Percentiles rank a stretch among this genome's conserved stretches.
Evolutionary conservation across 2,329 filamentous ascomycete genomes (phyloP).

Genomic region (Cladobotryum protrusum): DNA sequence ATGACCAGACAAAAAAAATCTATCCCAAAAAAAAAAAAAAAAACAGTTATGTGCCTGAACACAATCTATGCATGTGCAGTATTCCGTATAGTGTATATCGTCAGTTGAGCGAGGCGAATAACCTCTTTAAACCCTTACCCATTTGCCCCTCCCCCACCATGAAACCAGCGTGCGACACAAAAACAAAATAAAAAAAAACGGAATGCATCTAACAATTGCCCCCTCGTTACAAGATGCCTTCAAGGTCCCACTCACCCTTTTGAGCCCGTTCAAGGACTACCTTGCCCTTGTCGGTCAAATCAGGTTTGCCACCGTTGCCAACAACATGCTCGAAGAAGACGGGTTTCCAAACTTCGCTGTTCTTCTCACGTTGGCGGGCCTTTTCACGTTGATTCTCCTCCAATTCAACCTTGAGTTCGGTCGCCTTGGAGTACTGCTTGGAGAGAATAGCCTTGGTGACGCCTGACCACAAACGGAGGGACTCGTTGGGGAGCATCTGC

Average conservation of each 20-base stretch:
- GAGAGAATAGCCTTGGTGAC: conserved; percentile 80
- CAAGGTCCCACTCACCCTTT: conserved; percentile 45
- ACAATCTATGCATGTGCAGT: conserved; percentile 12
- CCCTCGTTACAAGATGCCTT: conserved; percentile 35
- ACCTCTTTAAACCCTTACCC: neutral
- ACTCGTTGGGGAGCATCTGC: conserved; percentile 82
- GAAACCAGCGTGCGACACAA: too few species aligned
- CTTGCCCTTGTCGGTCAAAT: conserved; percentile 48
- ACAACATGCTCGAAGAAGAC: conserved; percentile 69
- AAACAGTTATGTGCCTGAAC: conserved; percentile 3
- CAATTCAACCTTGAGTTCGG: conserved; percentile 79
- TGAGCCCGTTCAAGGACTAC: conserved; percentile 47
- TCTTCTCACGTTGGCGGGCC: conserved; percentile 69
- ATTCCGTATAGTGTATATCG: conserved; percentile 6
- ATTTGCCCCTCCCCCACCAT: neutral
- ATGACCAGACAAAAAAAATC: neutral
- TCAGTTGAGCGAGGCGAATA: neutral
- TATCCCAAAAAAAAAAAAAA: neutral
- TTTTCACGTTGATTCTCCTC: conserved; percentile 86
- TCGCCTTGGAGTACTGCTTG: conserved; percentile 81
- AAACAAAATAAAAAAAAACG: neutral
- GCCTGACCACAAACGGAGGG: conserved; percentile 75
- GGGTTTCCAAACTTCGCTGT: conserved; percentile 69
- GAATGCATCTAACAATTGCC: neutral
- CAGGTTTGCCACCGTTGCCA: conserved; percentile 50